Percentiles rank a stretch among this genome's conserved stretches.
Conservation (phyloP, 352 stramenopile genomes). For the Globisporangium nodosum region DNA sequence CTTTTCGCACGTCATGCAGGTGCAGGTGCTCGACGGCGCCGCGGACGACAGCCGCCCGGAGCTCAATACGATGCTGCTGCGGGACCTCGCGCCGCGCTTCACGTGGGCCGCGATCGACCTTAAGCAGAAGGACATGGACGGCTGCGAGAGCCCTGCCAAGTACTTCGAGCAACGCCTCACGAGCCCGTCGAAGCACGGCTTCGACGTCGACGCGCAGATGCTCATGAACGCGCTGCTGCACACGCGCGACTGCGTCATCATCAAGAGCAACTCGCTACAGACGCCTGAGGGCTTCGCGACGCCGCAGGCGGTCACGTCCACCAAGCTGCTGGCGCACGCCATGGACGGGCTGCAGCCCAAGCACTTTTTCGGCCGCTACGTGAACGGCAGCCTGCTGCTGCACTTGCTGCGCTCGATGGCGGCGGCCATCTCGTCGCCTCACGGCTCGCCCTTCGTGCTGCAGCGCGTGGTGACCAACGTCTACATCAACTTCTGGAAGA, state of each 20-base stretch:
- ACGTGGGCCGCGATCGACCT: constrained; percentile 71
- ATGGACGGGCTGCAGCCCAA: constrained; percentile 43
- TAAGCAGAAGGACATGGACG: constrained; percentile 78
- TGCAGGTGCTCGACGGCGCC: constrained; percentile 31
- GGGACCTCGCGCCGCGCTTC: constrained; percentile 44
- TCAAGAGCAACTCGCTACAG: constrained; percentile 50
- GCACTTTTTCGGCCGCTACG: constrained; percentile 55
- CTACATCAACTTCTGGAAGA: constrained; percentile 51
- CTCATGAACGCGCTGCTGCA: constrained; percentile 33
- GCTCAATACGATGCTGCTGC: constrained; percentile 36
- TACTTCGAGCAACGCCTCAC: constrained; percentile 70
- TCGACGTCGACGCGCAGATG: constrained; percentile 47
- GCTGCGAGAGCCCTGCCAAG: constrained; percentile 45
- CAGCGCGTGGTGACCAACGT: constrained; percentile 62
- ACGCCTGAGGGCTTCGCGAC: constrained; percentile 20
- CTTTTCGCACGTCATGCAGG: constrained; percentile 37
- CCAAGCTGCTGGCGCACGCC: constrained; percentile 53
- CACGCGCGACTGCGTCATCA: constrained; percentile 45
- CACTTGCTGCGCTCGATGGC: constrained; percentile 47
- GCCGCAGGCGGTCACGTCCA: constrained; percentile 40
- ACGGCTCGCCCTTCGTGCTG: constrained; percentile 34
- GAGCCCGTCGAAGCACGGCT: constrained; percentile 23
- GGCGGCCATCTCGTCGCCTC: constrained; percentile 22
- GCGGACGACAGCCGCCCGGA: constrained; percentile 12
- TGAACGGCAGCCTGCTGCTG: constrained; percentile 47